Base-by-base conservation (phyloP, 2,329 filamentous ascomycete species). In the Cladophialophora yegresii region DNA sequence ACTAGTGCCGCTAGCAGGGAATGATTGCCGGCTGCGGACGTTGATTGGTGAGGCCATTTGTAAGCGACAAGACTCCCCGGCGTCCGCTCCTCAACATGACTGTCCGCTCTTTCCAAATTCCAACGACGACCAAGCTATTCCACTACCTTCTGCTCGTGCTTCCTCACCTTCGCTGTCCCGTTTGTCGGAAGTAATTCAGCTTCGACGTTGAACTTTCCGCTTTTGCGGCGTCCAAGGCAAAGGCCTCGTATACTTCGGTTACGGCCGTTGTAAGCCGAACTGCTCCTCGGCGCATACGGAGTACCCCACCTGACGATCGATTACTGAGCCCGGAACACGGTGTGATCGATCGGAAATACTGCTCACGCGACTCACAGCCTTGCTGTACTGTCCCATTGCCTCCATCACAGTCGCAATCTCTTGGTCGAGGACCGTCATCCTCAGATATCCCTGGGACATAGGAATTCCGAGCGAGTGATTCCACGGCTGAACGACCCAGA, bases 21-120 rank as follows among this genome's bases (percentile, higher is more conserved):
- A 22, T 30, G 30, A 8, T 55, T 12, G 26, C 51, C 51, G 59
- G 40, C 26, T 22, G 5, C 26, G 51, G 50, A 47, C 36, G 36
- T 26, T 40, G 40, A 57, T 40, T 57, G 54, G 32, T 16, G 54
- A 32, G 22, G 40, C 58, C 51, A 61, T 61, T 61, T 47, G 59
- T 61, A 51, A 61, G 51, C 59, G 36, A 33, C 51, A 54, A 32
- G 51, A 33, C 51, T 10, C 16, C 10, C 51, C 20, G 23, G 22
- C 28, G 51, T 32, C 5, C 26, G 26, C 51, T 16, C 16, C 51
- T 54, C 23, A 32, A 5, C 26, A n/a, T 20, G 23, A 54, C 28
- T 54, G 26, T 54, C 26, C n/a, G 28, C 51, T 54, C 47, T 50
- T 50, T 50, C 4, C 45, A 49, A 49, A 9, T 49, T 23, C 45